Base-by-base conservation (phyloP, 164 flowering plant species). In the Tetracentron sinense region DNA sequence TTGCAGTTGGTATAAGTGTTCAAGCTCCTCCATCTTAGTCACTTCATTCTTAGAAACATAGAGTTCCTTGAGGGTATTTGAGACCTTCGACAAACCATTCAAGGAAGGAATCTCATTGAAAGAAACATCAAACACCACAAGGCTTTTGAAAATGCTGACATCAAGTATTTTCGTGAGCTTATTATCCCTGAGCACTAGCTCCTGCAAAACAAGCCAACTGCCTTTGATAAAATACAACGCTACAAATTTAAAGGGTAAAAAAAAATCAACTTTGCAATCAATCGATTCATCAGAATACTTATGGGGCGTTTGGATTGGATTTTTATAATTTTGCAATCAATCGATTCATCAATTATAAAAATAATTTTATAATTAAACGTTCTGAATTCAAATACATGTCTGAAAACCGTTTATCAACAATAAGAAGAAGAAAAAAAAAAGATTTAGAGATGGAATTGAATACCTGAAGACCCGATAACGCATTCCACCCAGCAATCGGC, bases 1-100 rank as follows among this genome's bases (percentile, higher is more conserved):
- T 65, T 73, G 83, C 72, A 95, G 79, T 31, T 84, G 82, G 69
- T 68, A 77, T 28, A 95, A 77, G 82, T 87, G 97, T 21, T 85
- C 91, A 67, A 95, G 82, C 82, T 89, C 97, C 73, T 86, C 97
- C 35, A 95, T 89, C 81, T 84, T 88, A 29, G 82, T 58, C 62
- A 95, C 96, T 74, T 92, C 96, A 79, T 92, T 95, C 75, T 92
- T 95, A 0, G 99, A 95, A 23, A 95, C 90, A 69, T 95, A 95
- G 29, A 95, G 92, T 58, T 92, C 99, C 83, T 81, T 86, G 51
- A 95, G 87, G 1, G 84, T 85, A 80, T 61, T 74, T 56, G 92
- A 79, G 63, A 81, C 86, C 67, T 81, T 83, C 17, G 86, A 80
- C 67, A 89, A 29, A 31, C 96, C 96, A 66, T 72, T 65, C 57